Conservation (phyloP, 495 filamentous ascomycete species). For the Sporormia fimetaria region DNA sequence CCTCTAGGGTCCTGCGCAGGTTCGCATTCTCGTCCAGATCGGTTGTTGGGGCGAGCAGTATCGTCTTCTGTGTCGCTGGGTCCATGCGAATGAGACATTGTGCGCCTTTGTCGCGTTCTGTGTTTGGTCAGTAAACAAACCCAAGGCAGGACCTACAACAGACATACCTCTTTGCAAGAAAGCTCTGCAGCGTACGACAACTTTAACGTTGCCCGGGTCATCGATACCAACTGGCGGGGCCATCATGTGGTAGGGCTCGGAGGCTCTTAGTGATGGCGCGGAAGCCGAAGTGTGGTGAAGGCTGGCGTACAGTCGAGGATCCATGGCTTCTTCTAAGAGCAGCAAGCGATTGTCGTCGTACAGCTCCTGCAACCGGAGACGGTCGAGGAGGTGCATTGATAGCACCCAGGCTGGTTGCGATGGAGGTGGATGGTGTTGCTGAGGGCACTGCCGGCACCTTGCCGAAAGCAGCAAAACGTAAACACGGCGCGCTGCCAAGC, state of each 20-base stretch:
- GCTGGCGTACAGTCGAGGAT: slow-evolving; percentile 45
- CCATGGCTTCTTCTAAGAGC: slow-evolving; percentile 45
- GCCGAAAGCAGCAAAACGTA: slow-evolving; percentile 9
- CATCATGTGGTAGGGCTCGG: slow-evolving; percentile 23
- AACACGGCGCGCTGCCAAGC: slow-evolving; percentile 5
- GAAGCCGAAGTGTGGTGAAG: slow-evolving; percentile 46
- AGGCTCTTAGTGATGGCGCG: slow-evolving; percentile 30
- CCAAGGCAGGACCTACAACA: neutral
- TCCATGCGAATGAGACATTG: slow-evolving; percentile 87
- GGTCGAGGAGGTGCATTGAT: slow-evolving; percentile 41
- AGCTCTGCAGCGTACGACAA: slow-evolving; percentile 83
- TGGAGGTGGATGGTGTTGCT: slow-evolving; percentile 1
- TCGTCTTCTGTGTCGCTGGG: slow-evolving; percentile 69
- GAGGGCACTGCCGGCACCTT: neutral
- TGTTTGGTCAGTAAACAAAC: slow-evolving; percentile 1
- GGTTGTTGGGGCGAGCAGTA: slow-evolving; percentile 55
- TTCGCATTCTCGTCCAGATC: slow-evolving; percentile 53
- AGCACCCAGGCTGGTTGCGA: no score
- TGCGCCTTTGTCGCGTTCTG: slow-evolving; percentile 70
- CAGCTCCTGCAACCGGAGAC: slow-evolving; percentile 37
- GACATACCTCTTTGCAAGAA: slow-evolving; percentile 74
- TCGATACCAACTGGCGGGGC: slow-evolving; percentile 27
- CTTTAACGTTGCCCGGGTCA: slow-evolving; percentile 72
- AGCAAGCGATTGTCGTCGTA: slow-evolving; percentile 10
- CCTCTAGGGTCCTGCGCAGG: slow-evolving; percentile 66